Percentiles rank a stretch among this genome's conserved stretches.
Conservation (phyloP, 1,284 basidiomycete species). For the Boletus smithii region DNA sequence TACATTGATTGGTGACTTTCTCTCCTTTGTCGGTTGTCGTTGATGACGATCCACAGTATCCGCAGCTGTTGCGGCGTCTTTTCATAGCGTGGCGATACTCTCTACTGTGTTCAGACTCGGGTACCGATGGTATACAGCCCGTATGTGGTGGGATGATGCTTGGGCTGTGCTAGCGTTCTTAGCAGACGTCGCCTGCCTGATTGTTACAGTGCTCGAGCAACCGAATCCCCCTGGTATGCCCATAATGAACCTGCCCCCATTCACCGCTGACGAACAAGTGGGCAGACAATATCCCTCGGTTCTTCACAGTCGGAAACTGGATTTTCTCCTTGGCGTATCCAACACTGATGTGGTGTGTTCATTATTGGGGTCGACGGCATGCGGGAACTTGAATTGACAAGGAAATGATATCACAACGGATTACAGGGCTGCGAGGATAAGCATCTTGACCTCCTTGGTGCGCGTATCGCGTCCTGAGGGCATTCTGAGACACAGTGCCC, state of each 20-base stretch:
- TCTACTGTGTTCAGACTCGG: constrained; percentile 26
- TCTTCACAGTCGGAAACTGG: constrained; percentile 15
- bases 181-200: constrained; percentile 16
- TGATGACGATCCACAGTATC: not conserved
- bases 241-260: not conserved
- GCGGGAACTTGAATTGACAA: constrained; percentile 4
- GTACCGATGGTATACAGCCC: constrained; percentile 21
- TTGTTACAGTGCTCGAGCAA: constrained; percentile 10
- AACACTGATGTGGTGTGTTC: constrained; percentile 28
- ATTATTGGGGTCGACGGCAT: not conserved
- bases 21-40: not conserved
- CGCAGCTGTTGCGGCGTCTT: constrained; percentile 16
- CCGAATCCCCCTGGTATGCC: constrained; percentile 5
- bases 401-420: not conserved
- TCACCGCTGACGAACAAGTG: not conserved
- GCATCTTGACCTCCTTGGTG: constrained; percentile 27
- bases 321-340: constrained; percentile 22
- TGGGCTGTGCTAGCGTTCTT: constrained; percentile 19
- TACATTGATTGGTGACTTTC: constrained; percentile 12
- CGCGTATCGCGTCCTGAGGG: constrained; percentile 23
- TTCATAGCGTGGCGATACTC: constrained; percentile 25
- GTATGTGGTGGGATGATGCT: constrained; percentile 32
- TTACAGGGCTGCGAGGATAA: constrained; percentile 26
- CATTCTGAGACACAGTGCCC: constrained; percentile 3
- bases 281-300: constrained; percentile 8